Conservation (phyloP, 1,284 basidiomycete species). For the Xerocomus cyaneibrunnescens region DNA sequence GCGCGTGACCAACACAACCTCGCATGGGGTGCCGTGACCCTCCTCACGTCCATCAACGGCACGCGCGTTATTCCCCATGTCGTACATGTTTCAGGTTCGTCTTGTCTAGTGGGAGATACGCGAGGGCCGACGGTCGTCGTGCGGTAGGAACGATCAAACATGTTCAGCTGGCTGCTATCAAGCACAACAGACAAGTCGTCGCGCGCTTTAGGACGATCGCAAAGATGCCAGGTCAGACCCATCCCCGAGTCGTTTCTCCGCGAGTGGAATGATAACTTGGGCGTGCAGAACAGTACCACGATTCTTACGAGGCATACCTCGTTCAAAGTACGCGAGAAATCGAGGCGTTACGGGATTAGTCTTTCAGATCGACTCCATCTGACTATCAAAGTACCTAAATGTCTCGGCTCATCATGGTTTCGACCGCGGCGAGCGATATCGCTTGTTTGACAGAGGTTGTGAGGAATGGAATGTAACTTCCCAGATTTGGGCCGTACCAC, state of each 20-base stretch:
- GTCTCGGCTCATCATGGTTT: not conserved
- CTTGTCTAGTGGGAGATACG: not conserved
- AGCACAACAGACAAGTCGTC: constrained; percentile 66
- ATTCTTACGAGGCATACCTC: constrained; percentile 59
- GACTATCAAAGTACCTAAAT: not conserved
- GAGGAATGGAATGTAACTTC: too few relatives aligned
- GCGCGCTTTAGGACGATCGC: constrained; percentile 58
- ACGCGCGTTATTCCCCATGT: constrained; percentile 63
- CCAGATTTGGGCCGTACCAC: too few relatives aligned
- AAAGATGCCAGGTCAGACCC: constrained; percentile 48
- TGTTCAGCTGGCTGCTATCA: constrained; percentile 68
- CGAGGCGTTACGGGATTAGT: constrained; percentile 58
- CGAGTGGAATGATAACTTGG: not conserved
- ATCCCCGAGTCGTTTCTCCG: fast-evolving
- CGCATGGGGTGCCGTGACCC: constrained; percentile 71
- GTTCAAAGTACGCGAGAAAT: constrained; percentile 59
- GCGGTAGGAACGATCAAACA: constrained; percentile 74
- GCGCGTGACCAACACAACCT: constrained; percentile 71
- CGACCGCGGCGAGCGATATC: not conserved
- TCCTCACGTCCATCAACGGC: constrained; percentile 61
- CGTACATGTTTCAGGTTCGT: constrained; percentile 70
- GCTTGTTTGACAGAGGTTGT: not conserved
- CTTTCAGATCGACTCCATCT: not conserved
- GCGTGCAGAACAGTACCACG: constrained; percentile 45
- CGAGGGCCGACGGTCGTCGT: not conserved